A percentile compares a stretch with the other conserved stretches of the same genome.
These are phyloP conservation scores for Trebouxiophyceae sp. DNA, from an alignment of 163 green algal species.

Conservation along the genomic window DNA sequence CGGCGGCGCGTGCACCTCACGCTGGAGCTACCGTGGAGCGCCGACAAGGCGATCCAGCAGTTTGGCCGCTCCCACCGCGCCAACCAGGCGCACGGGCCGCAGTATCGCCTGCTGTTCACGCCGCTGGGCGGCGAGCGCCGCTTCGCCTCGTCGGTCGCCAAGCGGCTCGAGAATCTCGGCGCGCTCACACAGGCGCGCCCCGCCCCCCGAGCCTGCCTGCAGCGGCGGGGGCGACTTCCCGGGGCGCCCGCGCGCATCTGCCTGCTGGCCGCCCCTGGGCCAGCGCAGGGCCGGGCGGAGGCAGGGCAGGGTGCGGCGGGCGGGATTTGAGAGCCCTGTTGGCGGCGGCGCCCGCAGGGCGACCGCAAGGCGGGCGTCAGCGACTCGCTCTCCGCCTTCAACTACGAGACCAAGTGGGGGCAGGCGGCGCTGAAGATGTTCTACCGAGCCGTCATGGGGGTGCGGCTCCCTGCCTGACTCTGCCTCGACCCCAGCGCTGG, in stretches of 20 bases:
- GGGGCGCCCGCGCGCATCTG: background rate
- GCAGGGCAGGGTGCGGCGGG: too few species aligned
- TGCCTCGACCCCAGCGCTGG: background rate
- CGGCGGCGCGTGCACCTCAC: constrained; percentile 54
- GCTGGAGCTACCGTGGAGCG: constrained; percentile 56
- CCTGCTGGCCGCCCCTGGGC: background rate
- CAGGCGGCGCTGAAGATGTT: constrained; percentile 32
- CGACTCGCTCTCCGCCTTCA: constrained; percentile 37
- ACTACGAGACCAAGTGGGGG: constrained; percentile 42
- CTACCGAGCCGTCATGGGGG: constrained; percentile 33
- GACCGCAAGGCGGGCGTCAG: constrained; percentile 23
- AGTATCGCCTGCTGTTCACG: constrained; percentile 76
- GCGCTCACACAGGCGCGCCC: constrained; percentile 36
- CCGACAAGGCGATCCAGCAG: constrained; percentile 59
- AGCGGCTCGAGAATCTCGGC: constrained; percentile 78
- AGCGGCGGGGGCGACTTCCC: too few species aligned
- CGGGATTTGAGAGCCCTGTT: too few species aligned
- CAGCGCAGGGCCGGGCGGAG: too few species aligned
- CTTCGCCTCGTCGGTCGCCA: constrained; percentile 80
- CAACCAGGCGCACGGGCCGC: constrained; percentile 42
- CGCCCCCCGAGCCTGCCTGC: too few species aligned
- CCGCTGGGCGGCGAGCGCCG: constrained; percentile 76
- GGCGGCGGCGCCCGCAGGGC: constrained; percentile 25
- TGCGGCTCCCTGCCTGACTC: constrained; percentile 1
- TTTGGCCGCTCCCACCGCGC: constrained; percentile 32